phyloP scores from a whole-genome alignment of 2,329 filamentous ascomycete species.

The Raffaelea ambrosiae region DNA sequence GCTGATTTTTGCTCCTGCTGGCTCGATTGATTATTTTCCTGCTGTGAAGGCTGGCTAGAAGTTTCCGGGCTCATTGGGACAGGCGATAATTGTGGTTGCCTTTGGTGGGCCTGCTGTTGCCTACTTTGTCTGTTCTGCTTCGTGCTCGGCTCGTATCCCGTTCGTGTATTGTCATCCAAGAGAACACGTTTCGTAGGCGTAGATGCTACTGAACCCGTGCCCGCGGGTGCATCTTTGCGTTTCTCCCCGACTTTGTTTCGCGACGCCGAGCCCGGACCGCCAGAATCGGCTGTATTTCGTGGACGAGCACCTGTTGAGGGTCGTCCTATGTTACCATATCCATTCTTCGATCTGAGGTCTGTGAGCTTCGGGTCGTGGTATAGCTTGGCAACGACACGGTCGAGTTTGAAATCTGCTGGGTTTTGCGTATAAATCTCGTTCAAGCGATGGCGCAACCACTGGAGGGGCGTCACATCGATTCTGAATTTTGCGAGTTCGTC shows the following conservation, averaged over 20 bases:
- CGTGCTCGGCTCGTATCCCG: too few relatives aligned
- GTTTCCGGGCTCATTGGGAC: neutral
- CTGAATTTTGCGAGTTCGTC: conserved; percentile 45
- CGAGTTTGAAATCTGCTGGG: conserved; percentile 41
- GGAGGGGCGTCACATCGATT: conserved; percentile 41
- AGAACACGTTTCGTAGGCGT: conserved; percentile 2
- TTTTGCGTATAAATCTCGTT: conserved; percentile 36
- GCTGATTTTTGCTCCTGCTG: neutral
- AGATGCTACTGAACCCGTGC: neutral
- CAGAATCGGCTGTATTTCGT: conserved; percentile 8
- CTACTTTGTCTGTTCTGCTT: neutral
- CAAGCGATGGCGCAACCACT: conserved; percentile 50
- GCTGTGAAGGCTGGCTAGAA: neutral
- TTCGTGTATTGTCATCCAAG: too few relatives aligned
- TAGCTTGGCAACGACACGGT: conserved; percentile 41
- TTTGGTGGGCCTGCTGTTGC: neutral
- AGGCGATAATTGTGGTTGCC: neutral
- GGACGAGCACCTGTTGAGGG: conserved; percentile 26
- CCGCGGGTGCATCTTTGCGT: conserved; percentile 2
- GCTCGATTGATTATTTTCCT: neutral
- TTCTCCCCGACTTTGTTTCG: conserved; percentile 3
- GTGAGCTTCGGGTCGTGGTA: conserved; percentile 48
- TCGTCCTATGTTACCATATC: conserved; percentile 49
- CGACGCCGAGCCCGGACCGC: neutral
- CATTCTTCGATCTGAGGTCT: conserved; percentile 39